Conservation (phyloP, 352 stramenopile genomes). For the Phytophthora fragariae region DNA sequence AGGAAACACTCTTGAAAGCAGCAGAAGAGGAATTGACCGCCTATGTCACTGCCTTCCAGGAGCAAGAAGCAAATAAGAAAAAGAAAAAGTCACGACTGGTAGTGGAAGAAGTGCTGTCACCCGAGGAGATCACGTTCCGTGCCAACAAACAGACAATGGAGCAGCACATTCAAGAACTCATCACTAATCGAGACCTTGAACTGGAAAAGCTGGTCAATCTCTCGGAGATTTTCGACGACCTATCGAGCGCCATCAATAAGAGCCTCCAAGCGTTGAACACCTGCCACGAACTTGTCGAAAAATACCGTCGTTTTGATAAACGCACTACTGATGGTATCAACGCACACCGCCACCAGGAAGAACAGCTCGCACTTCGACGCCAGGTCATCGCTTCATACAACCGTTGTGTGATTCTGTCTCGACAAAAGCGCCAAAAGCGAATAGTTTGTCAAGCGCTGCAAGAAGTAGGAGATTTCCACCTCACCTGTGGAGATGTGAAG, state of each 20-base stretch:
- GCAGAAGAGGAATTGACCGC: slow-evolving; percentile 39
- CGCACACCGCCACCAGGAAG: slow-evolving; percentile 1
- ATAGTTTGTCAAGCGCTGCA: slow-evolving; percentile 68
- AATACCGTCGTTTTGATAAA: slow-evolving; percentile 38
- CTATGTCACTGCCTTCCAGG: slow-evolving; percentile 61
- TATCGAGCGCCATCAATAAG: slow-evolving; percentile 69
- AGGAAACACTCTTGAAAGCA: slow-evolving; percentile 40
- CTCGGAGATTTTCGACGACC: slow-evolving; percentile 25
- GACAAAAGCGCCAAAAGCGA: slow-evolving; percentile 74
- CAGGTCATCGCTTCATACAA: slow-evolving; percentile 57
- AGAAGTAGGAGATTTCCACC: slow-evolving; percentile 79
- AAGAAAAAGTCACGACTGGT: slow-evolving; percentile 87
- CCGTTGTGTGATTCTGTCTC: slow-evolving; percentile 58
- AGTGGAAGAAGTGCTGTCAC: slow-evolving; percentile 68
- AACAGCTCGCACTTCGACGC: slow-evolving; percentile 26
- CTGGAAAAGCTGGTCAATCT: slow-evolving; percentile 39
- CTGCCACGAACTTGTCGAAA: slow-evolving; percentile 56
- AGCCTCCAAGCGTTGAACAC: slow-evolving; percentile 61
- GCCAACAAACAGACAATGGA: slow-evolving; percentile 51
- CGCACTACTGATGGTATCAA: neutral
- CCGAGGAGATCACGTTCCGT: slow-evolving; percentile 71
- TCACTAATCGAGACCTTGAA: slow-evolving; percentile 29
- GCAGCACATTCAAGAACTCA: slow-evolving; percentile 40
- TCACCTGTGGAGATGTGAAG: slow-evolving; percentile 48
- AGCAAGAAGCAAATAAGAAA: slow-evolving; percentile 78